These are phyloP conservation scores for Aspergillus sclerotioniger DNA, from an alignment of 495 filamentous ascomycete species.

Conservation along the genomic window DNA sequence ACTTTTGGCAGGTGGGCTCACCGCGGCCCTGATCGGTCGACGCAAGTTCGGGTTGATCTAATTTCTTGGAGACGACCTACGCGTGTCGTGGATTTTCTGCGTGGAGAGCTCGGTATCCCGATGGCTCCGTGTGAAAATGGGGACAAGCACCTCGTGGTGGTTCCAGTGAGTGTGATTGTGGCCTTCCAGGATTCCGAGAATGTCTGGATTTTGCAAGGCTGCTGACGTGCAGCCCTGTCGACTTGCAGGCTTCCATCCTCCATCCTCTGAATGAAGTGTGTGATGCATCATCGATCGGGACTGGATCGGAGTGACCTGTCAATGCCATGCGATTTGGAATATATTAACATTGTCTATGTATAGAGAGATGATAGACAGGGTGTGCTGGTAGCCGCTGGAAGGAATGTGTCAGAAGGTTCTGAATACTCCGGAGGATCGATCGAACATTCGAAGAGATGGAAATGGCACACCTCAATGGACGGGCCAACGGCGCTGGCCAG, in stretches of 20 bases:
- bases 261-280: neutral
- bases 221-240: no score
- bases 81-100: neutral
- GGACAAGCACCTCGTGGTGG: neutral
- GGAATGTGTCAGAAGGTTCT: neutral
- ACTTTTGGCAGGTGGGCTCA: neutral
- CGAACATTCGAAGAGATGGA: no score
- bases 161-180: neutral
- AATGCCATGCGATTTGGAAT: constrained; percentile 7
- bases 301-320: neutral
- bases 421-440: neutral
- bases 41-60: neutral
- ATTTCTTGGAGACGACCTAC: neutral
- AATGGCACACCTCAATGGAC: no score
- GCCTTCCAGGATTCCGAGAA: no score
- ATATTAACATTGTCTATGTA: neutral
- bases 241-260: no score
- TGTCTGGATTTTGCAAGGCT: no score
- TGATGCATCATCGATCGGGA: neutral
- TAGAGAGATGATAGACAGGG: neutral
- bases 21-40: neutral
- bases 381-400: neutral
- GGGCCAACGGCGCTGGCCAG: neutral
- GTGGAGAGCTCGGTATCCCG: no score
- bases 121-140: neutral